phyloP scores from a whole-genome alignment of 257 asterid genomes.

The Solanum appendiculatum region DNA sequence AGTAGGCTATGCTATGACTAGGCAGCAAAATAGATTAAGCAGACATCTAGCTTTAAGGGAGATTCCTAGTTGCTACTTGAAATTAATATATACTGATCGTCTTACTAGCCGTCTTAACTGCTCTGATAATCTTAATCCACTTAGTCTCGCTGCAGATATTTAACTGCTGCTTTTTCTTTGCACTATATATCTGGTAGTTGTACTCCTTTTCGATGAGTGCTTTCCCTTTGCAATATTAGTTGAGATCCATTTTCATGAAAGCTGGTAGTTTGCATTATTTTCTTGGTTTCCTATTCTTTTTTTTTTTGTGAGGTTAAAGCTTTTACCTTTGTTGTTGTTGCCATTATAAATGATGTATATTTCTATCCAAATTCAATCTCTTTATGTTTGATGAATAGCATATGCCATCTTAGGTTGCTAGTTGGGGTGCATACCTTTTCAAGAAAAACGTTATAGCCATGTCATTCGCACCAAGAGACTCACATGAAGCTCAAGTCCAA shows the following conservation, averaged over 20 bases:
- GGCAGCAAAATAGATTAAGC: not conserved
- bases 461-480: slow-evolving; percentile 16
- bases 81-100: not conserved
- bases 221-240: not conserved
- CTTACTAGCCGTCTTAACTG: not conserved
- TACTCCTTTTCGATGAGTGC: not conserved
- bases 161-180: not conserved
- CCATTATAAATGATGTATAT: not conserved
- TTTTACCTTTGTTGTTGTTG: not conserved
- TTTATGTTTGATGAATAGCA: not conserved
- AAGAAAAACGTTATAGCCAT: slow-evolving; percentile 12
- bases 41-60: not conserved
- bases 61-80: not conserved
- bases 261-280: not conserved
- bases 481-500: slow-evolving; percentile 17
- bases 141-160: not conserved
- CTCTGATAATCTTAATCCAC: not conserved
- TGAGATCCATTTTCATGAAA: not conserved
- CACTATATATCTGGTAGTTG: not conserved
- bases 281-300: not conserved
- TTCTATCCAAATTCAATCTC: not conserved
- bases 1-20: not conserved
- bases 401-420: slow-evolving; percentile 11
- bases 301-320: not conserved
- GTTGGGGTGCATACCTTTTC: slow-evolving; percentile 20